phyloP scores from a whole-genome alignment of 768 basidiomycete species.

The Podaxis sp. region DNA sequence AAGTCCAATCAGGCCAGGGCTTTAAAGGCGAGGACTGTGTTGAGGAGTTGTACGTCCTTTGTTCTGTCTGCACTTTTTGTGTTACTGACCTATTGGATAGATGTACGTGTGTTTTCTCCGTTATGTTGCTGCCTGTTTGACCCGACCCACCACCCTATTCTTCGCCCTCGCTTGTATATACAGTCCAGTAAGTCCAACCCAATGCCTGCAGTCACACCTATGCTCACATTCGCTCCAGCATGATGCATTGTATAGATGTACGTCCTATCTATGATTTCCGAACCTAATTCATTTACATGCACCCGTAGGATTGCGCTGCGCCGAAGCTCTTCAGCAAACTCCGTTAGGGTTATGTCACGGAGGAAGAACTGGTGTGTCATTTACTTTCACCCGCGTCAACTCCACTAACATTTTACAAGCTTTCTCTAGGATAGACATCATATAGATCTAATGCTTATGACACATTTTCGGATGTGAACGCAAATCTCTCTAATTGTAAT shows the following conservation, averaged over 20 bases:
- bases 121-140: not conserved
- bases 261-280: slow-evolving; percentile 26
- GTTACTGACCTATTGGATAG: slow-evolving; percentile 21
- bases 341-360: slow-evolving; percentile 32
- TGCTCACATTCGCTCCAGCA: slow-evolving; percentile 38
- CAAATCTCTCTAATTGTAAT: not conserved
- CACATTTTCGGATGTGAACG: not conserved
- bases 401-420: not conserved
- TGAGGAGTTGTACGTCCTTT: slow-evolving; percentile 77
- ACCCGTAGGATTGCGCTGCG: slow-evolving; percentile 50
- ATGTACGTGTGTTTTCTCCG: slow-evolving; percentile 28
- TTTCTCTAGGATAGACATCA: not conserved
- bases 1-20: slow-evolving; percentile 78
- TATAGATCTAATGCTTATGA: slow-evolving; percentile 1
- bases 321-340: slow-evolving; percentile 86
- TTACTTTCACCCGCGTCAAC: not conserved
- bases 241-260: slow-evolving; percentile 95
- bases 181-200: slow-evolving; percentile 64
- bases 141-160: not conserved
- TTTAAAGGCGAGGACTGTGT: slow-evolving; percentile 92
- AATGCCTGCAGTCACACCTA: not conserved
- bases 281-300: slow-evolving; percentile 39
- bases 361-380: not conserved
- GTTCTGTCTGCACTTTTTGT: slow-evolving; percentile 17
- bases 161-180: not conserved